Percentiles rank a stretch among this genome's conserved stretches.
phyloP scores from a whole-genome alignment of 2,329 filamentous ascomycete species.

The Anisogramma anomala region DNA sequence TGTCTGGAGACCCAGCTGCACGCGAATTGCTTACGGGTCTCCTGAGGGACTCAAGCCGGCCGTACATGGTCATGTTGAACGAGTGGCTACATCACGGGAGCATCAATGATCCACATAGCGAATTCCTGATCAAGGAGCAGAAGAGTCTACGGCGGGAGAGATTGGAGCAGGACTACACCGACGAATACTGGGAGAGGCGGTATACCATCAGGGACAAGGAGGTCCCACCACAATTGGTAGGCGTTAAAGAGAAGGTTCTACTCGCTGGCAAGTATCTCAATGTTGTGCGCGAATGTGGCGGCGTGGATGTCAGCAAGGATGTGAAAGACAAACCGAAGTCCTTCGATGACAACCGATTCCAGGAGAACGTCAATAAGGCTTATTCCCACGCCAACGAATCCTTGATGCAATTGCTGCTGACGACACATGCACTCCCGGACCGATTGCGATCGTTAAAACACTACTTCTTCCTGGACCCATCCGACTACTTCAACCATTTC shows the following conservation, averaged over 20 bases:
- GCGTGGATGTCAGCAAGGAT: conserved; percentile 83
- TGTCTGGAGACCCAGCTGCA: conserved; percentile 88
- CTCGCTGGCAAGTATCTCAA: conserved; percentile 96
- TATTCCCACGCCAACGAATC: conserved; percentile 95
- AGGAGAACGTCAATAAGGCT: conserved; percentile 91
- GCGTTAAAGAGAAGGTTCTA: conserved; percentile 85
- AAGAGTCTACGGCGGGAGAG: conserved; percentile 87
- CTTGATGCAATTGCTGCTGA: conserved; percentile 78
- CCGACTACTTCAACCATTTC: conserved; percentile 97
- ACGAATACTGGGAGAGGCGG: conserved; percentile 97
- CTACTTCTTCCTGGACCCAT: conserved; percentile 97
- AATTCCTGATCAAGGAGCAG: conserved; percentile 92
- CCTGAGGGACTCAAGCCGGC: conserved; percentile 75
- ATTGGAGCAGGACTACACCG: conserved; percentile 91
- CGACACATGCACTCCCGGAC: conserved; percentile 80
- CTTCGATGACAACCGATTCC: conserved; percentile 82
- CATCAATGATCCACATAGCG: conserved; percentile 85
- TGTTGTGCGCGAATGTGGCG: conserved; percentile 91
- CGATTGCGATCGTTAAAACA: conserved; percentile 87
- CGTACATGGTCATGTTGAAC: conserved; percentile 97
- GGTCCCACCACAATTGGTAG: conserved; percentile 81
- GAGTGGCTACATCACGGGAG: conserved; percentile 96
- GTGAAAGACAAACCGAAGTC: conserved; percentile 80
- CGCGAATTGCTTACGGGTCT: conserved; percentile 70
- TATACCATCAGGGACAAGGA: conserved; percentile 90